Base-by-base conservation (phyloP, 148 eudicot genomes). In the Vaccinium myrtillus region DNA sequence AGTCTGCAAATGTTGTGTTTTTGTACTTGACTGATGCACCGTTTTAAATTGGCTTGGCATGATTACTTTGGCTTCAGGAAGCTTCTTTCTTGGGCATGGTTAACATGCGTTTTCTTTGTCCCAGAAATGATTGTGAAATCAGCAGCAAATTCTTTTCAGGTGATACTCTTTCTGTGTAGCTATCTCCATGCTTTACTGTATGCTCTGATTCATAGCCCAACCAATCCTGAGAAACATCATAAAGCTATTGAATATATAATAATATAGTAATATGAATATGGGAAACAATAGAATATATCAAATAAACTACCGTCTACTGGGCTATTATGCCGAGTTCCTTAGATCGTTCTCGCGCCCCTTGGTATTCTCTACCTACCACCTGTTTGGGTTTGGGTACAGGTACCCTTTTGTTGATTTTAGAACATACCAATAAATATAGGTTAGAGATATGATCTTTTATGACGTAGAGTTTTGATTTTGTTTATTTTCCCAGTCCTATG, bases 61-160 rank as follows among this genome's bases (percentile, higher is more conserved):
- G 63, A 82, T 83, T 79, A 27, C 84, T 75, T 87, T 85, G 88
- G 84, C 73, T 90, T 58, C 92, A 96, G 99, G 99, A 96, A 94
- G 86, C 99, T 96, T 91, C 92, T 96, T 65, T 93, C 97, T 16
- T 96, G 99, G 98, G 99, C 99, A 78, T 96, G 99, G 99, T 91
- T 96, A 89, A 96, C 98, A 11, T 96, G 99, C 83, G 54, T 94
- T 84, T 93, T 96, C 89, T 96, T 93, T 83, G 81, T 96, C 71
- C 99, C 99, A 54, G 99, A 96, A 87, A 91, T 96, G 91, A 85
- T 96, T 55, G 87, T 94, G 82, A 96, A 96, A 86, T 93, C 98
- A 82, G 90, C 88, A 23, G 90, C 95, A 77, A 90, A 67, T 69
- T 67, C 92, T 85, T 90, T 92, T 81, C 83, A 93, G 99, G 98